Percentiles rank a stretch among this genome's conserved stretches.
phyloP scores from a whole-genome alignment of 805 yeast genomes.

The Saccharomycopsis sp. region DNA sequence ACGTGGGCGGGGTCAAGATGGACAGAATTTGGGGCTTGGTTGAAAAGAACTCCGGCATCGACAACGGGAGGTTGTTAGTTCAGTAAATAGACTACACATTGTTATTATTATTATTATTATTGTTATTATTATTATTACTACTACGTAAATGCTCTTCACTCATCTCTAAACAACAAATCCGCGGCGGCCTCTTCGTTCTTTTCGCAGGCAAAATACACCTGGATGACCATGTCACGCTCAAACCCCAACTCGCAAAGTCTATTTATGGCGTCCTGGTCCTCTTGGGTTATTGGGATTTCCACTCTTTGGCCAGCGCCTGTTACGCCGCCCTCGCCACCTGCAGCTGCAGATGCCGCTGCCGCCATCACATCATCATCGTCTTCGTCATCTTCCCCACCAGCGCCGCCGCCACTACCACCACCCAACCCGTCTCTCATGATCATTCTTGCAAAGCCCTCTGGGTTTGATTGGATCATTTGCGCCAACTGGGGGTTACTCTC shows the following conservation, averaged over 20 bases:
- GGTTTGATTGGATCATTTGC: constrained; percentile 67
- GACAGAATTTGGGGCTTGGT: constrained; percentile 80
- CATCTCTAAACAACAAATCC: constrained; percentile 64
- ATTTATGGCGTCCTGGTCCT: constrained; percentile 81
- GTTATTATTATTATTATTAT: no score
- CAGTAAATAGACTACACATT: neutral
- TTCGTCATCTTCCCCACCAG: constrained; percentile 29
- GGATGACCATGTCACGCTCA: constrained; percentile 77
- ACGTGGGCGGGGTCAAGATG: constrained; percentile 75
- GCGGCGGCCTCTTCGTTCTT: constrained; percentile 97
- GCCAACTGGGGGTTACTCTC: constrained; percentile 80
- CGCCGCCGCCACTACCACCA: constrained; percentile 35
- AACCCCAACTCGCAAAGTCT: constrained; percentile 91
- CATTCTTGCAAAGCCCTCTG: constrained; percentile 79
- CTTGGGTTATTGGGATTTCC: constrained; percentile 59
- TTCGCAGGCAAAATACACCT: constrained; percentile 96
- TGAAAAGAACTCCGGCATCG: constrained; percentile 55
- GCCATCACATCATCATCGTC: constrained; percentile 30
- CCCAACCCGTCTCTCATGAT: no score
- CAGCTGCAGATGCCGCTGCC: constrained; percentile 27
- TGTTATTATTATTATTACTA: neutral
- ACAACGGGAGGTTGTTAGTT: constrained; percentile 46
- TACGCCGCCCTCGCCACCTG: constrained; percentile 28
- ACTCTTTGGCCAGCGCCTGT: constrained; percentile 33
- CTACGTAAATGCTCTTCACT: neutral